These are phyloP conservation scores for Aegle marmelos DNA, from an alignment of 345 rosid species.

Conservation along the genomic window DNA sequence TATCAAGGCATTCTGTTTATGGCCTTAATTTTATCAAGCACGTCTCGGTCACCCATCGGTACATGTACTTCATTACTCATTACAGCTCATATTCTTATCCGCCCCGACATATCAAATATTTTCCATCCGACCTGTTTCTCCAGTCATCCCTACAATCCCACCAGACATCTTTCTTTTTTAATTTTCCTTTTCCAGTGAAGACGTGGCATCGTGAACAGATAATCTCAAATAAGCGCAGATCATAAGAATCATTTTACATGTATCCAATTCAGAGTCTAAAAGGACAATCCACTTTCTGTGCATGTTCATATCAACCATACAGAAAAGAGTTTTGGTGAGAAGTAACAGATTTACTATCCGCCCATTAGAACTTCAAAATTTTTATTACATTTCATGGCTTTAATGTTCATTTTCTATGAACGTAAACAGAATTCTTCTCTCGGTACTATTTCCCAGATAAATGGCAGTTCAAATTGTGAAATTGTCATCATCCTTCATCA, in stretches of 20 bases:
- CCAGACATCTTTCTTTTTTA: too few relatives aligned
- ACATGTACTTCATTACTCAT: background rate
- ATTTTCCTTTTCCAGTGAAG: too few relatives aligned
- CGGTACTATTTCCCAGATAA: background rate
- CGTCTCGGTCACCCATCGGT: background rate
- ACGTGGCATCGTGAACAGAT: background rate
- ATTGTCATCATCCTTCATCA: conserved; percentile 5
- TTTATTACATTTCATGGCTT: background rate
- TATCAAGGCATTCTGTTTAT: background rate
- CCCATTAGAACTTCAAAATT: background rate
- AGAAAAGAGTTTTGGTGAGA: background rate
- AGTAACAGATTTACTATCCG: background rate
- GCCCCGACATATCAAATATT: background rate
- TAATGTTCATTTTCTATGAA: background rate
- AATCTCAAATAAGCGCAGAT: background rate
- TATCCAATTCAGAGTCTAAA: background rate
- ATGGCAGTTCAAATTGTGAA: background rate
- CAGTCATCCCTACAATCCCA: too few relatives aligned
- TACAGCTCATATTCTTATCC: background rate
- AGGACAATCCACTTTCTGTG: background rate
- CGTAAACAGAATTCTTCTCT: background rate
- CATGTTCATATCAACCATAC: background rate
- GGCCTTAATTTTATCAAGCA: background rate
- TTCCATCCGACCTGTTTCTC: background rate
- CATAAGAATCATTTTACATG: background rate